Evolutionary conservation across 352 stramenopile genomes (phyloP).

Genomic region (Globisporangium canariense): DNA sequence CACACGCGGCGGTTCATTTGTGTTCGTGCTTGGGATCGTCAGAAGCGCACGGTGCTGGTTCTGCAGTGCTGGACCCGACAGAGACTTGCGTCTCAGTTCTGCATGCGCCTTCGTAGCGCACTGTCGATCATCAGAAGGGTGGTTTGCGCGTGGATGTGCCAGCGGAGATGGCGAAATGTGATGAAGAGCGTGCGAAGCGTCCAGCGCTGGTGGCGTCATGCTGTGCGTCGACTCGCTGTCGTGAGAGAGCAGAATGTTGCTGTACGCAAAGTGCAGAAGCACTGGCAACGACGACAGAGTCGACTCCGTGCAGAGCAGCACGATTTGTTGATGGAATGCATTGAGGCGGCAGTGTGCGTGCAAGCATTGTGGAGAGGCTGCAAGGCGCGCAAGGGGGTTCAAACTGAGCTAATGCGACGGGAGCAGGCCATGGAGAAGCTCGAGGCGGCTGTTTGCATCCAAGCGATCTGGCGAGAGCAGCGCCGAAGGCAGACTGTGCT

Average conservation of each 20-base stretch:
- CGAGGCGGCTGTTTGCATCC: conserved; percentile 43
- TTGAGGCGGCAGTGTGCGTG: conserved; percentile 41
- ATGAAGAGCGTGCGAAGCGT: conserved; percentile 15
- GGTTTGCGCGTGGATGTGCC: conserved; percentile 23
- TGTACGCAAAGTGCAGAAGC: not conserved
- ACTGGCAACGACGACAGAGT: not conserved
- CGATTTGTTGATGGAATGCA: conserved; percentile 2
- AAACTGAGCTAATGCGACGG: conserved; percentile 21
- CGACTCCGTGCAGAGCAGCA: not conserved
- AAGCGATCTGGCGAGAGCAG: conserved; percentile 37
- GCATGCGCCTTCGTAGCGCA: conserved; percentile 16
- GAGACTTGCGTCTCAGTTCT: conserved; percentile 11
- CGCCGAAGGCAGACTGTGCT: conserved; percentile 19
- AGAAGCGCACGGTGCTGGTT: conserved; percentile 16
- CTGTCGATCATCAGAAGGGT: conserved; percentile 7
- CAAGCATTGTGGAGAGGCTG: conserved; percentile 41
- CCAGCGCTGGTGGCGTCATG: conserved; percentile 51
- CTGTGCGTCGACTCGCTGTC: not conserved
- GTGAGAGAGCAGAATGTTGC: not conserved
- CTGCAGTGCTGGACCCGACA: conserved; percentile 46
- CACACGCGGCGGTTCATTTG: conserved; percentile 30
- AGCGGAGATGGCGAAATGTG: conserved; percentile 19
- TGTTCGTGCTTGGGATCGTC: conserved; percentile 2
- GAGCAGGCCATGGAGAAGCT: conserved; percentile 19
- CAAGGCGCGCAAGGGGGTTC: conserved; percentile 18